Base-by-base conservation (phyloP, 2,329 filamentous ascomycete genomes). In the Penicillium capsulatum region DNA sequence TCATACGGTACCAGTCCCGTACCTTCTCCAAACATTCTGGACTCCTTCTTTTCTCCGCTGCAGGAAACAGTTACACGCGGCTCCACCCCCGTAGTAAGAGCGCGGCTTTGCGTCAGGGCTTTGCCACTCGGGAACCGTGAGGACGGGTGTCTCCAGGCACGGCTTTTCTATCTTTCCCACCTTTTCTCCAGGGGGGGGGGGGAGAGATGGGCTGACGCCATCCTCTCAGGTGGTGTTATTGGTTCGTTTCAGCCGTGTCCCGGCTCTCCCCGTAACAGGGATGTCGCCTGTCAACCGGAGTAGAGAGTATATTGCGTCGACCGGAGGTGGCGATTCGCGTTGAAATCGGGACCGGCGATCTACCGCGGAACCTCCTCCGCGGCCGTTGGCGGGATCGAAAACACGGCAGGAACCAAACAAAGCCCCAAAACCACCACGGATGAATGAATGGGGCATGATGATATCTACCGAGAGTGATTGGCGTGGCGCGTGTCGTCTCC, bases 31-130 rank as follows among this genome's bases (percentile, higher is more conserved):
- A 46, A 38, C 34, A 50, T 50, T 51, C 26, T 36, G 17, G 47
- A 44, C 17, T 47, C 34, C 38, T 47, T 44, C 38, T 44, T 17
- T 34, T 26, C 36, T 22, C 41, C 17, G 31, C 36, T 44, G 36
- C 44, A 47, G 34, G 44, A 37, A 44, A 37, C 33, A 36, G 35
- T 41, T 36, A 33, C 35, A 22, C 20, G 20, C 7, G 32, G 38
- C 26, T 43, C 51, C 48, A 51, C 50, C 51, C 50, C 45, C 43
- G 47, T 54, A 40, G n/a, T 36, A n/a, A n/a, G n/a, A n/a, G n/a
- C n/a, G n/a, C n/a, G n/a, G 17, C 27, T 40, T 42, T 48, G 29
- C 36, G 36, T 42, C 42, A 45, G 42, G 5, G 5, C 19, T 10
- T 31, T 17, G 30, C 30, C 30, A 31, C 30, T 31, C 14, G 8